Base-by-base conservation (phyloP, 2,329 filamentous ascomycete genomes). In the Calonectria crousiana region DNA sequence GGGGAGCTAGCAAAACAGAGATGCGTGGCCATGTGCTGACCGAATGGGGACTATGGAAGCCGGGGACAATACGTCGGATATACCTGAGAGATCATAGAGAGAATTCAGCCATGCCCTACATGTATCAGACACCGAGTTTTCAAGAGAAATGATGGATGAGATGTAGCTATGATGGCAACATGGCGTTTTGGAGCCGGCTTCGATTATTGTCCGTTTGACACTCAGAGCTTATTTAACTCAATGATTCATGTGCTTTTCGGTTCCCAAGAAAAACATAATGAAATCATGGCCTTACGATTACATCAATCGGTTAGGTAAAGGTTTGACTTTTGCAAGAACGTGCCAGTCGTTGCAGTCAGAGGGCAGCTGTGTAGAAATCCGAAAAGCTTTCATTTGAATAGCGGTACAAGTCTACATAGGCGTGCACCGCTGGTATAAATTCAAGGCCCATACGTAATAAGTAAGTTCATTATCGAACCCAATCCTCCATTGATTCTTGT, bases 41-140 rank as follows among this genome's bases (percentile, higher is more conserved):
- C 56, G 8, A 36, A 58, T 58, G n/a, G 18, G n/a, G 56, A 5
- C 34, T 28, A 14, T 26, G n/a, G 34, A 9, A 47, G 20, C 56
- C 13, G 52, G 74, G 65, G 71, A 44, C 62, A 74, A 69, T 56
- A 67, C 60, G 72, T 74, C 76, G 74, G 72, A 76, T 78, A 77
- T 77, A 78, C 75, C 78, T 74, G 78, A 51, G 44, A 73, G 72
- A 70, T 52, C 58, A 58, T 32, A 47, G 64, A 65, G 34, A 23
- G 52, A 69, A 68, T 65, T 44, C 58, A 71, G 72, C 65, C 68
- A 74, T 67, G 73, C 64, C 67, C 71, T 76, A 56, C 52, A 78
- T 73, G 71, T 75, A 56, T n/a, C 56, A 70, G 62, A 62, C 30
- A 53, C 70, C 41, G 49, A 41, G 30, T 64, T 36, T 69, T 58